A percentile compares a stretch with the other conserved stretches of the same genome.
phyloP scores from a whole-genome alignment of 2,329 filamentous ascomycete species.

The Claviceps sp. region DNA sequence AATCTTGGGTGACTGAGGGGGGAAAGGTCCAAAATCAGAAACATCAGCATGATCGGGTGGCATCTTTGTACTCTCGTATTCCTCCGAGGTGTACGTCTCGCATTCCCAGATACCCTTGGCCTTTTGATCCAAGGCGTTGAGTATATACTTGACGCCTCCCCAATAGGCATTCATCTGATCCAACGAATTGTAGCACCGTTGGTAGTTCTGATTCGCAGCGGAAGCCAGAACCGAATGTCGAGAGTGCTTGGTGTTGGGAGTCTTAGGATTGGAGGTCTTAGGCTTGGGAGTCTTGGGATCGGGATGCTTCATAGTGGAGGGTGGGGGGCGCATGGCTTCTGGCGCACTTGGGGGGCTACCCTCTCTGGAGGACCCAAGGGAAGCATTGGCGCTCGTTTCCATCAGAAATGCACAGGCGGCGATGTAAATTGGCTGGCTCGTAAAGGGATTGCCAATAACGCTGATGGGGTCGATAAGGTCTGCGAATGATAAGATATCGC shows the following conservation, averaged over 20 bases:
- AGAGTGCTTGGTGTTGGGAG: constrained; percentile 25
- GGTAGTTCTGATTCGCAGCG: constrained; percentile 76
- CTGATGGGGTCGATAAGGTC: constrained; percentile 77
- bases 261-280: constrained; percentile 4
- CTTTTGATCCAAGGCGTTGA: constrained; percentile 77
- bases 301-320: no score
- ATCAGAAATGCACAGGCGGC: constrained; percentile 80
- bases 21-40: constrained; percentile 27
- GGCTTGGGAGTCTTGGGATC: not conserved
- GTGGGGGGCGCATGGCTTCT: constrained; percentile 4
- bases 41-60: constrained; percentile 24
- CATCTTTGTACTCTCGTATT: constrained; percentile 59
- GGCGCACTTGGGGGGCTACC: constrained; percentile 29
- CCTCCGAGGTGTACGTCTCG: constrained; percentile 53
- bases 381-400: constrained; percentile 62
- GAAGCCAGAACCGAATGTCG: constrained; percentile 69
- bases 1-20: constrained; percentile 33
- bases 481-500: constrained; percentile 75
- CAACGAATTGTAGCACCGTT: constrained; percentile 71
- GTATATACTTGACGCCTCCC: constrained; percentile 76
- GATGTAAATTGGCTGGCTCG: constrained; percentile 82
- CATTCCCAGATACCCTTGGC: constrained; percentile 76
- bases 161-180: constrained; percentile 74
- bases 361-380: constrained; percentile 44
- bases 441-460: constrained; percentile 79